These are phyloP conservation scores for Anthracocystis setariae DNA, from an alignment of 1,284 basidiomycete species.

Conservation along the genomic window DNA sequence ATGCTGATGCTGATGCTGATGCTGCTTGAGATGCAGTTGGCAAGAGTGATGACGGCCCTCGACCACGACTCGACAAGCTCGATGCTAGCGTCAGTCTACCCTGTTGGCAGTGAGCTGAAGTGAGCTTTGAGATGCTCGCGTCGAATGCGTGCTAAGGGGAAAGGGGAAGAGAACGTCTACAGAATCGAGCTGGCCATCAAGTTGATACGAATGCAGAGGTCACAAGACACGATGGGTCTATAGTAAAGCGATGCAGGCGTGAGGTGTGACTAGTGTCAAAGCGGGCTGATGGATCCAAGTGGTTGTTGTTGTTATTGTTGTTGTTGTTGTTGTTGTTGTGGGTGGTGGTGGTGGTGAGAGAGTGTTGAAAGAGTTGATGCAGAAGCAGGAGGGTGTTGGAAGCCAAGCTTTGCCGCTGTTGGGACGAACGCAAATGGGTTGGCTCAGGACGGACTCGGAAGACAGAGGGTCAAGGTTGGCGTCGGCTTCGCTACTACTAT, in stretches of 20 bases:
- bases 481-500: too few species aligned
- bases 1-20: too few species aligned
- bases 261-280: neutral
- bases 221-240: neutral
- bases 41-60: too few species aligned
- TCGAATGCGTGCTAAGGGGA: neutral
- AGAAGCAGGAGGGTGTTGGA: neutral
- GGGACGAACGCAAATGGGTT: neutral
- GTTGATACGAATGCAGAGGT: slow-evolving; percentile 1
- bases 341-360: too few species aligned
- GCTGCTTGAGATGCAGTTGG: too few species aligned
- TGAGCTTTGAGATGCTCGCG: neutral
- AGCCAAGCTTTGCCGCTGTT: neutral
- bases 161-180: slow-evolving; percentile 9
- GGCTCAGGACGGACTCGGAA: too few species aligned
- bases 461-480: too few species aligned
- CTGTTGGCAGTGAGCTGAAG: neutral
- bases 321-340: too few species aligned
- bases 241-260: neutral
- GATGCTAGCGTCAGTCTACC: neutral
- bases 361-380: neutral
- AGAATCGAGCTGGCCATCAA: slow-evolving; percentile 14
- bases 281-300: too few species aligned
- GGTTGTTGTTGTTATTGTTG: too few species aligned
- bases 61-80: neutral